phyloP scores from a whole-genome alignment of 306 rosid genomes.

The Pyrus betulifolia region DNA sequence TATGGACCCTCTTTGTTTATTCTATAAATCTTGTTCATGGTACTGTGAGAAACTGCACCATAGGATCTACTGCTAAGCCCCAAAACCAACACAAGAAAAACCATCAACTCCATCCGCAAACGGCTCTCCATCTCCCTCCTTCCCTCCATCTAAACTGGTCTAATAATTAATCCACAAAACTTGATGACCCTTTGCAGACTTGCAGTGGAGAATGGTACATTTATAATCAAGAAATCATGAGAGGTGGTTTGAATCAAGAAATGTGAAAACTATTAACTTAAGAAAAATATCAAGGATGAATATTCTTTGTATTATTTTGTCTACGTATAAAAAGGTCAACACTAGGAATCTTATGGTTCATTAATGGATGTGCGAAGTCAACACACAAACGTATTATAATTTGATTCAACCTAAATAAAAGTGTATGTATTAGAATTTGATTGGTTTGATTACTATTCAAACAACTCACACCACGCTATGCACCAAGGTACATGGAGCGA shows the following conservation, averaged over 20 bases:
- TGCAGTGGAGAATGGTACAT: background rate
- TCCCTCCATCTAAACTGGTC: background rate
- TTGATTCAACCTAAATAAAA: too few species aligned
- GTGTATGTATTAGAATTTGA: background rate
- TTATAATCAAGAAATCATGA: background rate
- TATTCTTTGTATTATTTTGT: background rate
- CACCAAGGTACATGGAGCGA: too few species aligned
- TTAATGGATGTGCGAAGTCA: background rate
- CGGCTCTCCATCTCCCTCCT: constrained; percentile 12
- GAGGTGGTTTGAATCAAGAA: background rate
- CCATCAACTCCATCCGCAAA: constrained; percentile 18
- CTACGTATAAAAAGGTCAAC: background rate
- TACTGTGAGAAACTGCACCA: constrained; percentile 27
- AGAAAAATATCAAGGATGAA: background rate
- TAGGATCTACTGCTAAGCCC: constrained; percentile 18
- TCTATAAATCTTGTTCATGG: constrained; percentile 23
- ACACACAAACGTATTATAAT: background rate
- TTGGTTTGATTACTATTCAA: background rate
- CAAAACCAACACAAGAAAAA: constrained; percentile 23
- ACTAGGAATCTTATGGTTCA: background rate
- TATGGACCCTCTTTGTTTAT: constrained; percentile 56
- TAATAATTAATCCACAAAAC: background rate
- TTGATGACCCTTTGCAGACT: background rate
- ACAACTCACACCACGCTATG: background rate
- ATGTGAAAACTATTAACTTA: background rate